Base-by-base conservation (phyloP, 106 monocot genomes). In the Dendrobium chrysotoxum region DNA sequence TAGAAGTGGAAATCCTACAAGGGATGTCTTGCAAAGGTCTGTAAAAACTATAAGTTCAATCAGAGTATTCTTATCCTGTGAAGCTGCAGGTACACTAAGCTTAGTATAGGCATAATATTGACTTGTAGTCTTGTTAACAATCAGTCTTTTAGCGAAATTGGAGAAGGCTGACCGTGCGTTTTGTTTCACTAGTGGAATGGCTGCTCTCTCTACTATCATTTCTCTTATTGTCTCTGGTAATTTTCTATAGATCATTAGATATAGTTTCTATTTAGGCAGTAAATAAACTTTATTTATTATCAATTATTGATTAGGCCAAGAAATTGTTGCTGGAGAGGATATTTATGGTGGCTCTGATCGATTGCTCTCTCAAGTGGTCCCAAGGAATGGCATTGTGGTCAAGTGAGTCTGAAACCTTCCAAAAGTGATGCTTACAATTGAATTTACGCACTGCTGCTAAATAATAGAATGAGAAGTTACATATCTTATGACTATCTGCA, bases 131-230 rank as follows among this genome's bases (percentile, higher is more conserved):
- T 35, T 76, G 28, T 18, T 42, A 26, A 82, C 53, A 53, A 64
- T 75, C 83, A 99, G 98, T 58, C 86, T 99, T 81, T 87, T 95
- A 86, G 93, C 95, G 73, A 95, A 95, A 86, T 89, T 99, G 71
- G 99, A 99, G 86, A 99, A 95, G 87, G 99, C 95, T 42, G 91
- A 95, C 73, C 81, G 84, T 42, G 95, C 93, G 72, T 91, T 99
- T 85, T 95, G 99, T 87, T 99, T 93, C 87, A 93, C 93, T 66
- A 99, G 95, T 82, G 99, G 99, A 79, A 99, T 99, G 99, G 93
- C 99, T 78, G 95, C 95, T 80, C 83, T 99, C 31, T 79, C 91
- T 79, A 82, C 87, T 39, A 87, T 93, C 25, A 87, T 87, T 23
- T 90, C 91, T 79, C 93, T 99, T 79, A 64, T 99, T 85, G 85